Percentiles rank a stretch among this genome's conserved stretches.
phyloP scores from a whole-genome alignment of 306 rosid species.

The Cicer chorassanicum region DNA sequence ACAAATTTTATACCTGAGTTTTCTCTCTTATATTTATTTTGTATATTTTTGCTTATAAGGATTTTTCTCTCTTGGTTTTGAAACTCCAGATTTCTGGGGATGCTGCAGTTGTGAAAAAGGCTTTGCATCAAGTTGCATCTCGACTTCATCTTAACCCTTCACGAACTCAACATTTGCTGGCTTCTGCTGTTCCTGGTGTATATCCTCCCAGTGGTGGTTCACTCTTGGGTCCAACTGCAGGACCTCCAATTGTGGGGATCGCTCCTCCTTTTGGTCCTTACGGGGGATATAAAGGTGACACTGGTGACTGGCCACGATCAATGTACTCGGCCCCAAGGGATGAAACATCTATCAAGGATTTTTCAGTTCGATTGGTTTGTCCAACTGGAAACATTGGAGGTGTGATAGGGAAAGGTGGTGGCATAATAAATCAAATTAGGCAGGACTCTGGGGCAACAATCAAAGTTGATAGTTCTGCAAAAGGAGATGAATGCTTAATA shows the following conservation, averaged over 20 bases:
- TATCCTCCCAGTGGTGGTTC: conserved; percentile 69
- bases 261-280: conserved; percentile 80
- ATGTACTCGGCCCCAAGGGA: conserved; percentile 92
- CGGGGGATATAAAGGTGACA: conserved; percentile 88
- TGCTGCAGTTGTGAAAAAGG: conserved; percentile 77
- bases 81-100: conserved; percentile 82
- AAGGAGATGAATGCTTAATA: conserved; percentile 88
- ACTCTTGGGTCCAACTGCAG: conserved; percentile 70
- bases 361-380: conserved; percentile 82
- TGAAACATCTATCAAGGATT: conserved; percentile 81
- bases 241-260: conserved; percentile 84
- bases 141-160: conserved; percentile 95
- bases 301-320: conserved; percentile 90
- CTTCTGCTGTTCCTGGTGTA: conserved; percentile 63
- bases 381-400: conserved; percentile 93
- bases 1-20: neutral
- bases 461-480: conserved; percentile 90
- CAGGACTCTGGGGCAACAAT: conserved; percentile 92
- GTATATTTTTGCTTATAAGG: conserved; percentile 20
- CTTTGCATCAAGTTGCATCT: conserved; percentile 78
- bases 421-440: conserved; percentile 87
- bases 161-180: conserved; percentile 86
- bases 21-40: conserved; percentile 6
- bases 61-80: conserved; percentile 38
- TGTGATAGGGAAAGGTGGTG: conserved; percentile 98